Conservation (phyloP, 73 alveolate genomes). For the Durusdinium trenchii region DNA sequence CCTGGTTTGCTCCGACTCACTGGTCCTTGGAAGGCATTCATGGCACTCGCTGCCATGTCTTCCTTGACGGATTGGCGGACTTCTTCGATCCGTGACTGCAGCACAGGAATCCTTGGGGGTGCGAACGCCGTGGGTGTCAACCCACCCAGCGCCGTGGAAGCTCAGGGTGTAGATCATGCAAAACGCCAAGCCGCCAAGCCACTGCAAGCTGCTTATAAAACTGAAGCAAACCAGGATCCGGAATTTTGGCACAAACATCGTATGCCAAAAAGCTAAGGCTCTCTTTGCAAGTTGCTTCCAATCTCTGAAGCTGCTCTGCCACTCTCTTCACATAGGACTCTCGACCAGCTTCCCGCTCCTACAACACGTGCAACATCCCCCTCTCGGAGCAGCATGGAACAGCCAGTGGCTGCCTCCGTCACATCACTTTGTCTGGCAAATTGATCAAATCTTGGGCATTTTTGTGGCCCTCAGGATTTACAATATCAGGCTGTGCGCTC, state of each 20-base stretch:
- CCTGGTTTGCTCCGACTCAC: no score
- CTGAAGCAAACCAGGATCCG: no score
- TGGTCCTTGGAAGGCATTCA: slow-evolving; percentile 83
- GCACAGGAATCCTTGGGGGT: not conserved
- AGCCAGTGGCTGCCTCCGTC: no score
- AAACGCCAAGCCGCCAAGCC: not conserved
- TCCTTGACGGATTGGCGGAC: slow-evolving; percentile 48
- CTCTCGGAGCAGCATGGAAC: no score
- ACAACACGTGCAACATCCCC: no score
- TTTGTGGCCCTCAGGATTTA: no score
- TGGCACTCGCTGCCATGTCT: slow-evolving; percentile 87
- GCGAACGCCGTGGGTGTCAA: no score
- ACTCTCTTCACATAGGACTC: not conserved
- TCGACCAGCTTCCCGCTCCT: slow-evolving; percentile 58
- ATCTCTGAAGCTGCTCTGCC: slow-evolving; percentile 27
- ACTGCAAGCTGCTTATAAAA: not conserved
- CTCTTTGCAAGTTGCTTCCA: slow-evolving; percentile 3
- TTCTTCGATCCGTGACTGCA: slow-evolving; percentile 52
- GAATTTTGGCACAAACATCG: no score
- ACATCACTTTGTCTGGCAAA: no score
- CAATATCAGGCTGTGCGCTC: no score
- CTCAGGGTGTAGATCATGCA: not conserved
- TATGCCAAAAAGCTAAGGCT: no score
- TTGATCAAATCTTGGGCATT: no score
- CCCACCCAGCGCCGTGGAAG: not conserved